These are phyloP conservation scores for Hymenoscyphus repandus DNA, from an alignment of 2,329 filamentous ascomycete genomes.

Conservation along the genomic window DNA sequence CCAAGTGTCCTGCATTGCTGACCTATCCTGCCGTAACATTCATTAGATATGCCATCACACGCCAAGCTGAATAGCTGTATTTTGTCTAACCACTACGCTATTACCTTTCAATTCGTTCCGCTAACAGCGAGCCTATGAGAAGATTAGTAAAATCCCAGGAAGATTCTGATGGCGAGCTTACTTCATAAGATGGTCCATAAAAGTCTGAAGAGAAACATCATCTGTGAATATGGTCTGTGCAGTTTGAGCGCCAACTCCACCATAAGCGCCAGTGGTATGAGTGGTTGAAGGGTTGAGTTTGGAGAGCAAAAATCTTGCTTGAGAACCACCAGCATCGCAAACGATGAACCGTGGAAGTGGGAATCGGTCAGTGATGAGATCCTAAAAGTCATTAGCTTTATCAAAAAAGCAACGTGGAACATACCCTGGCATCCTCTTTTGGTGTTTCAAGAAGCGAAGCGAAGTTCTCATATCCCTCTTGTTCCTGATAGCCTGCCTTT, in stretches of 20 bases:
- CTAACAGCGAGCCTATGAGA: constrained; percentile 41
- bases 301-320: constrained; percentile 91
- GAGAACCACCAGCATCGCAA: constrained; percentile 95
- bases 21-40: no score
- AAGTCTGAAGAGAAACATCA: constrained; percentile 94
- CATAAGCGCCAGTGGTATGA: constrained; percentile 88
- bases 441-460: constrained; percentile 80
- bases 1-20: no score
- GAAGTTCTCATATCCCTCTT: constrained; percentile 98
- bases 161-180: constrained; percentile 40
- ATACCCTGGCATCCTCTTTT: constrained; percentile 90
- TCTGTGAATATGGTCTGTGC: constrained; percentile 99
- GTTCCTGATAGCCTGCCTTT: constrained; percentile 95
- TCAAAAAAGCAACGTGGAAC: constrained; percentile 30
- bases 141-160: constrained; percentile 10
- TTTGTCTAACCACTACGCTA: no score
- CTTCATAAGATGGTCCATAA: constrained; percentile 99
- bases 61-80: no score
- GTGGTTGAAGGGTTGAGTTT: constrained; percentile 98
- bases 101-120: constrained; percentile 1
- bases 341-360: constrained; percentile 98
- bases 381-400: constrained; percentile 45
- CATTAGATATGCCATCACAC: no score
- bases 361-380: constrained; percentile 95
- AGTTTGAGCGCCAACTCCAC: constrained; percentile 75